Conservation (phyloP, 306 rosid species). For the Sicyos baderoa region DNA sequence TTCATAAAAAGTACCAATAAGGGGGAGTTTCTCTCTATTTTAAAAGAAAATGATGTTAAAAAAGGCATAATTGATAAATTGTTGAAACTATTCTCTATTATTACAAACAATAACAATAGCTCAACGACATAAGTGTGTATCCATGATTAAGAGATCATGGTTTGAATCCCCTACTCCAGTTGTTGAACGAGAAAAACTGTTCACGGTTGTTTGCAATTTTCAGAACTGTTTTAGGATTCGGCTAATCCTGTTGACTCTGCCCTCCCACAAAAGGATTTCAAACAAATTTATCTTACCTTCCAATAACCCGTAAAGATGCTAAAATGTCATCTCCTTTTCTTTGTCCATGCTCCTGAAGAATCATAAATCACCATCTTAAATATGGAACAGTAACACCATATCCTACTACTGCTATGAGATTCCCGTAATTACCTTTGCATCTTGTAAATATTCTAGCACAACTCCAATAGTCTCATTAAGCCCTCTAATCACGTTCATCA, state of each 20-base stretch:
- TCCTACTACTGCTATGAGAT: constrained; percentile 19
- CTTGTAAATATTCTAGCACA: constrained; percentile 78
- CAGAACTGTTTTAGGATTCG: no score
- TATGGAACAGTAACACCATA: constrained; percentile 17
- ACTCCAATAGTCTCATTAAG: constrained; percentile 71
- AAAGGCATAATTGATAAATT: neutral
- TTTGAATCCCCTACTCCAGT: no score
- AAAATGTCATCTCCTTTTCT: constrained; percentile 83
- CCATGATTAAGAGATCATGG: no score
- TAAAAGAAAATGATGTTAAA: neutral
- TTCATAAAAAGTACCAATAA: neutral
- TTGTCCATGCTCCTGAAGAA: constrained; percentile 61
- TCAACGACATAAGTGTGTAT: no score
- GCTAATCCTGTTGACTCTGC: neutral
- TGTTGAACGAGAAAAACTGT: neutral
- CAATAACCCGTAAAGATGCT: constrained; percentile 84
- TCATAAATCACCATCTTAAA: constrained; percentile 23
- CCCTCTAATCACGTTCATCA: constrained; percentile 47
- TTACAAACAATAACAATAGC: neutral
- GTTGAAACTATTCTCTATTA: neutral
- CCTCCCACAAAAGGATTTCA: neutral
- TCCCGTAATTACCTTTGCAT: constrained; percentile 59
- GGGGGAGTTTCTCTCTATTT: neutral
- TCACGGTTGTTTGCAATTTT: neutral
- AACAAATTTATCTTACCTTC: constrained; percentile 45